A percentile compares a stretch with the other conserved stretches of the same genome.
Evolutionary conservation across 2,329 filamentous ascomycete species (phyloP).

Genomic region (Pestalotiopsis sp.): DNA sequence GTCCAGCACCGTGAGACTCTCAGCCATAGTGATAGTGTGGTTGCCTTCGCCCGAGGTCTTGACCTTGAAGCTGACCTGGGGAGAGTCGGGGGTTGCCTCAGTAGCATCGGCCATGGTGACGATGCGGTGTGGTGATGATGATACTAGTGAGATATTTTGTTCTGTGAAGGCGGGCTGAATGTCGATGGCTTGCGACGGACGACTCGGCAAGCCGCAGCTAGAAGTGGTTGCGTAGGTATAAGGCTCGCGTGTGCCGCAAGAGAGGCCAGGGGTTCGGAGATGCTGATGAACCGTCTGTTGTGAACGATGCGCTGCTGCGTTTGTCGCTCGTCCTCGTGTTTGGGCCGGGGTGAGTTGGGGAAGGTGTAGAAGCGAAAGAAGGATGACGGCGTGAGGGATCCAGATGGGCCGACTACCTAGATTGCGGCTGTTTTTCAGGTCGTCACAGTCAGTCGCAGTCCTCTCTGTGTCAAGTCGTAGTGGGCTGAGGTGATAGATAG

Average conservation of each 20-base stretch:
- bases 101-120: constrained; percentile 67
- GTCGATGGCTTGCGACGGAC: neutral
- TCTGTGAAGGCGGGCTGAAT: too few species aligned
- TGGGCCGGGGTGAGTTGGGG: neutral
- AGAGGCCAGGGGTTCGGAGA: neutral
- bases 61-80: constrained; percentile 91
- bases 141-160: too few species aligned
- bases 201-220: neutral
- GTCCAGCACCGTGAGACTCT: constrained; percentile 77
- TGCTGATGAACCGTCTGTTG: neutral
- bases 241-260: neutral
- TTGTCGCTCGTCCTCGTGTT: neutral
- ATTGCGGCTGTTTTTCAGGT: neutral
- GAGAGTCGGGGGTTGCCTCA: constrained; percentile 60
- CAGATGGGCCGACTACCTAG: neutral
- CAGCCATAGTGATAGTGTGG: constrained; percentile 79
- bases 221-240: neutral
- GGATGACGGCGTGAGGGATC: neutral
- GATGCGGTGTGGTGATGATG: neutral
- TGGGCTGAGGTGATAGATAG: neutral
- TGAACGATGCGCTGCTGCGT: neutral
- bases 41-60: constrained; percentile 93
- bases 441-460: neutral
- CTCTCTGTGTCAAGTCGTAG: neutral
- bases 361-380: neutral